These are phyloP conservation scores for Acer negundo DNA, from an alignment of 345 rosid genomes.

Conservation along the genomic window DNA sequence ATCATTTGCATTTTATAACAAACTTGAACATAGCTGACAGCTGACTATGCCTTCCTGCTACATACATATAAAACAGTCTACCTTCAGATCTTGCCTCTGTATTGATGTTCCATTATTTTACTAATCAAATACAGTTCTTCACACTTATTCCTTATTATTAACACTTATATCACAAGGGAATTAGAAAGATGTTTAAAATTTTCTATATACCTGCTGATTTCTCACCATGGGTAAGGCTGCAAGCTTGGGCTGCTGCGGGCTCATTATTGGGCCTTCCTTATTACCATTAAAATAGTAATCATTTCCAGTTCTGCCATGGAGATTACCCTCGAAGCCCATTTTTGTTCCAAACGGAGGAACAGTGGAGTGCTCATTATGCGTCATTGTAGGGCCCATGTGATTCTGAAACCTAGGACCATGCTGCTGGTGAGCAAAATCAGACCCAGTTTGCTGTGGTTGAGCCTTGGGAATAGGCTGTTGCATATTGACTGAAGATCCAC, in stretches of 20 bases:
- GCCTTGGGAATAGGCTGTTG: constrained; percentile 45
- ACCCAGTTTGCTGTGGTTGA: constrained; percentile 56
- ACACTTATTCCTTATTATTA: background rate
- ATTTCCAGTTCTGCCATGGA: constrained; percentile 60
- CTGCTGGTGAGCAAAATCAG: constrained; percentile 58
- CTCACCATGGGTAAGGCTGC: constrained; percentile 58
- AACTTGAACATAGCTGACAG: background rate
- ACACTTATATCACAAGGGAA: background rate
- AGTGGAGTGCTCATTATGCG: constrained; percentile 58
- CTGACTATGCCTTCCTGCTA: background rate
- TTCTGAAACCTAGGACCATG: constrained; percentile 58
- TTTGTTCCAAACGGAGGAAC: constrained; percentile 50
- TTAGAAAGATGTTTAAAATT: background rate
- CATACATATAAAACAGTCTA: background rate
- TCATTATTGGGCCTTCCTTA: constrained; percentile 60
- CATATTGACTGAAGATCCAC: constrained; percentile 51
- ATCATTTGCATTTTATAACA: background rate
- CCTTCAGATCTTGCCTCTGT: background rate
- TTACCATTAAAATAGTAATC: constrained; percentile 48
- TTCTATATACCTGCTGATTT: constrained; percentile 39
- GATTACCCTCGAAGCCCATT: constrained; percentile 51
- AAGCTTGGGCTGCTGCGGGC: constrained; percentile 59
- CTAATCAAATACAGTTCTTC: background rate
- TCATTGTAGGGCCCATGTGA: constrained; percentile 46
- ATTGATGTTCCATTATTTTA: background rate